Evolutionary conservation across 164 flowering plant genomes (phyloP), one percentile per base, ranked within the genome.

Genomic region (Sextonia rubra): DNA sequence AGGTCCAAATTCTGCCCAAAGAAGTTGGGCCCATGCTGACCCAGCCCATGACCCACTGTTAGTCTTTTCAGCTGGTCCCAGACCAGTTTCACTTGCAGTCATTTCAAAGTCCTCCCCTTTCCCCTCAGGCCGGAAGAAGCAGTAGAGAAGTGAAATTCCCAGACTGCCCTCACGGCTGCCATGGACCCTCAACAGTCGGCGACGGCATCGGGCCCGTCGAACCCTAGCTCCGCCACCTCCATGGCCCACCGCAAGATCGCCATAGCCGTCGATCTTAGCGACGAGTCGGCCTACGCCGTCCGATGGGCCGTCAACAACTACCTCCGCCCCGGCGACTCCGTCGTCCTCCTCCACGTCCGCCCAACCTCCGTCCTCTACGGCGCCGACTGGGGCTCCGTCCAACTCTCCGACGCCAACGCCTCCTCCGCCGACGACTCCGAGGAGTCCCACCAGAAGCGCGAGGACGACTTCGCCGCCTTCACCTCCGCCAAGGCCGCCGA

Each of bases 301-400:
- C 82, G 86, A 61, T 91, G 97, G 97, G 89, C 94, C 15, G 93
- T 91, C 15, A 85, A 87, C 67, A 83, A 90, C 83, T 91, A 91
- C 73, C 88, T 91, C 73, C 91, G 94, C 1, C 91, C 89, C 1
- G 91, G 91, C 1, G 94, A 91, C 80, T 76, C 87, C 62, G 91
- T 91, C n/a, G 75, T 86, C 72, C 89, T 91, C 74, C 88, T 91
- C 71, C 96, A 91, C 81, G 93, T 91, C 1, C 80, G 90, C 0
- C 90, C 91, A 48, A 89, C 96, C 47, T 71, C 80, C 80, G 89
- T 86, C 70, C 91, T 91, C 60, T 88, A 86, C 76, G 96, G 96
- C 48, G 93, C 91, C 30, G 96, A 90, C 47, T 89, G 93, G 91
- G 96, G 96, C 52, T 77, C 89, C 37, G 60, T 84, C 60, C 78